Conservation (phyloP, 352 stramenopile genomes). For the Pythium dissimile region DNA sequence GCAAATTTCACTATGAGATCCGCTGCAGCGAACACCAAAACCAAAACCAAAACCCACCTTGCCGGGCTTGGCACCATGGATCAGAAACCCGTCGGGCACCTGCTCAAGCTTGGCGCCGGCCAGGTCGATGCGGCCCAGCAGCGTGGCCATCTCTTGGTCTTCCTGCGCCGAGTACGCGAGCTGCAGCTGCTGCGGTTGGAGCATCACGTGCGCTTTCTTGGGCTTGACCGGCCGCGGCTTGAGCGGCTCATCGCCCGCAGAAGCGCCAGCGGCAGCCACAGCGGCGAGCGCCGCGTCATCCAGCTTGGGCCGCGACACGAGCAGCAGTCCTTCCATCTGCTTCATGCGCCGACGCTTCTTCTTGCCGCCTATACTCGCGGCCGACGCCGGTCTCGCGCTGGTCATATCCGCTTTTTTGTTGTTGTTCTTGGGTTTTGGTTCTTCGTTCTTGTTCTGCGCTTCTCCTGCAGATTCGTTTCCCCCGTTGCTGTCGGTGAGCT, state of each 20-base stretch:
- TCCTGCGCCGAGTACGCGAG: constrained; percentile 67
- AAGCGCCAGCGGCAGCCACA: not conserved
- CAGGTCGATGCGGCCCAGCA: constrained; percentile 60
- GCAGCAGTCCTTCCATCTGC: constrained; percentile 75
- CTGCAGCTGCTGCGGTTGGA: constrained; percentile 67
- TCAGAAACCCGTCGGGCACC: constrained; percentile 65
- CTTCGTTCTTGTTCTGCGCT: no score
- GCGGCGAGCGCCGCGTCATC: constrained; percentile 4
- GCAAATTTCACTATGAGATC: no score
- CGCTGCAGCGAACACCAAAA: no score
- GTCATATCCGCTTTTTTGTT: no score
- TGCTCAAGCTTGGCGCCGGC: constrained; percentile 66
- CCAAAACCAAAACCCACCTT: constrained; percentile 33
- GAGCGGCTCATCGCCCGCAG: constrained; percentile 1
- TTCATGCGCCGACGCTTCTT: constrained; percentile 65
- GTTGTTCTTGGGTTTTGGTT: no score
- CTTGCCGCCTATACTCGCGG: constrained; percentile 21
- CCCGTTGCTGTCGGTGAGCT: no score
- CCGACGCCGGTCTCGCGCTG: constrained; percentile 3
- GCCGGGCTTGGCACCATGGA: constrained; percentile 42
- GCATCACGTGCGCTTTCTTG: constrained; percentile 52
- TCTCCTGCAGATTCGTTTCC: no score
- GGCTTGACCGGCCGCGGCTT: constrained; percentile 30
- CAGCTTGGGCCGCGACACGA: constrained; percentile 44
- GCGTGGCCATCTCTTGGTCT: constrained; percentile 66